Conservation (phyloP, 2,329 filamentous ascomycete genomes). For the Venturia oleaginea region DNA sequence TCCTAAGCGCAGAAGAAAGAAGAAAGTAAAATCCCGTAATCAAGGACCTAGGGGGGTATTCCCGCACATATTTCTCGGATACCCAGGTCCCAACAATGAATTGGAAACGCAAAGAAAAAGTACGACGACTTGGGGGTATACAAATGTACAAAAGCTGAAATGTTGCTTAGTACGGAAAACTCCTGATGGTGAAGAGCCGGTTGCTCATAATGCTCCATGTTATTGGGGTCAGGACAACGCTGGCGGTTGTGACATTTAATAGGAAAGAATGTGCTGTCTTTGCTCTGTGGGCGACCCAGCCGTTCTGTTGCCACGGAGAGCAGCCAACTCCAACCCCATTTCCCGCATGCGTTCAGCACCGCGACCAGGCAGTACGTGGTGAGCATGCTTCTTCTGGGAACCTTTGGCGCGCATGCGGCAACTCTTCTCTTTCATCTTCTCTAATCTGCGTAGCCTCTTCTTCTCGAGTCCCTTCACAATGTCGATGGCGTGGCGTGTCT, state of each 20-base stretch:
- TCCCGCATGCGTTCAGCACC: slow-evolving; percentile 91
- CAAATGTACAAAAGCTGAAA: not conserved
- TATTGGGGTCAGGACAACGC: not conserved
- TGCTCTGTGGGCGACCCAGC: not conserved
- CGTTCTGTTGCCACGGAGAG: slow-evolving; percentile 25
- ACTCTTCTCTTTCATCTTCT: slow-evolving; percentile 85
- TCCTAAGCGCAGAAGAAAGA: not conserved
- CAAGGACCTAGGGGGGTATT: not conserved
- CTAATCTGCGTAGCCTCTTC: slow-evolving; percentile 84
- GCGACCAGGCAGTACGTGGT: slow-evolving; percentile 67
- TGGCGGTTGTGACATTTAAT: not conserved
- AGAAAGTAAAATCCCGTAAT: not conserved
- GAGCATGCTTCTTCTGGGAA: slow-evolving; percentile 40
- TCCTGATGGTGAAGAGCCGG: not conserved
- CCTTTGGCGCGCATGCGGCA: slow-evolving; percentile 70
- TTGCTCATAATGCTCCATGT: not conserved
- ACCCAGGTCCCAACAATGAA: not conserved
- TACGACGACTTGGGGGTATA: not conserved
- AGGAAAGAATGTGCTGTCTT: slow-evolving; percentile 9
- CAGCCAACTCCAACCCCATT: slow-evolving; percentile 80
- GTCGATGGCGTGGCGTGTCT: slow-evolving; percentile 87
- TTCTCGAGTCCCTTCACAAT: slow-evolving; percentile 94
- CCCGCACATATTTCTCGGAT: not conserved
- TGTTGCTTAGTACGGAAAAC: not conserved
- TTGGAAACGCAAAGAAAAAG: not conserved